Base-by-base conservation (phyloP, 2,329 filamentous ascomycete species). In the Fusarium coffeatum region DNA sequence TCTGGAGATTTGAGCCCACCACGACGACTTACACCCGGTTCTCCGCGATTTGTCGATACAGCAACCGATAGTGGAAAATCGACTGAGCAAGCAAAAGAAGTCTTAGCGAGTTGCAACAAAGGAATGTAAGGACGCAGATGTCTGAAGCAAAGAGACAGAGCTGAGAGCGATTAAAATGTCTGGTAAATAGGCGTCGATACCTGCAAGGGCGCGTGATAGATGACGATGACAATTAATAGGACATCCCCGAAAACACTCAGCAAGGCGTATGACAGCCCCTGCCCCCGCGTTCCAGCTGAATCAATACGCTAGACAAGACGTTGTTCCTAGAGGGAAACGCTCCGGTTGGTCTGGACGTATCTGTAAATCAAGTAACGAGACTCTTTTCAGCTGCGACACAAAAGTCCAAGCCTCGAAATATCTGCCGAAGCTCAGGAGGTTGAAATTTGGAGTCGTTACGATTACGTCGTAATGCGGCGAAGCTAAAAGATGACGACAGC, bases 11-110 rank as follows among this genome's bases (percentile, higher is more conserved):
- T 43, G 49, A 70, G 45, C 67, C 63, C 67, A 71, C 67, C 67
- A 69, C 46, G 34, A 68, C 34, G 46, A 55, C 43, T 69, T 69
- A 71, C 46, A 68, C 55, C 55, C 45, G 55, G 53, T 40, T 59
- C 55, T 56, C 65, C 64, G 68, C 60, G 61, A 69, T 67, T 74
- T 73, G 70, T 64, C 50, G 45, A 64, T 64, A 56, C 50, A 67
- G 23, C 42, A 69, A 61, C 59, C 59, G 23, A 64, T 65, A 69
- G 56, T 59, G 53, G 59, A 32, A 68, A 48, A 53, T 55, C 45
- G 48, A 66, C 54, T 50, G 51, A 50, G 51, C 43, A 58, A 55
- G 22, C 18, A 23, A 40, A 40, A 48, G 32, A 45, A 48, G 46
- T 60, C 53, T 49, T 25, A 70, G 34, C 54, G 45, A 27, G 13